Evolutionary conservation across 129 eudicot genomes (phyloP), one percentile per base, ranked within the genome.

Genomic region (Kitagawia praeruptora): DNA sequence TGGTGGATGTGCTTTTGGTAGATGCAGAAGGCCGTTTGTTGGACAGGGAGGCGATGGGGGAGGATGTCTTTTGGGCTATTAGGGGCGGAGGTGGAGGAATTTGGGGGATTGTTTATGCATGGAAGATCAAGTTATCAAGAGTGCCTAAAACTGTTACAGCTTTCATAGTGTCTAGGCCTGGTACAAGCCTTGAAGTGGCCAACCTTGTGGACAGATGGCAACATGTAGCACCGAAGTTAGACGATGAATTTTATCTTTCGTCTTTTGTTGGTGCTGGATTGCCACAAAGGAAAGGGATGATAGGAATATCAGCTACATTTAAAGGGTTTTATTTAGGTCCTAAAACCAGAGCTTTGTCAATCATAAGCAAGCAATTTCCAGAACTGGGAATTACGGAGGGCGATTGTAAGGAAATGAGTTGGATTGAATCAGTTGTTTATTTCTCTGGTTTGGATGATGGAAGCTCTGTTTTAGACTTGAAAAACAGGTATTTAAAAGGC

Each of bases 51-150:
- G 80, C 25, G 0, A 76, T 76, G 80, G 84, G 80, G 70, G 84
- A 81, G 70, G 80, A 81, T 31, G 70, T 76, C 7, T 81, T 81
- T 67, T 81, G 84, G 84, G 84, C 84, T 21, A 39, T 81, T 41
- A 63, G 80, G 14, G 84, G 84, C 18, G 84, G 80, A 3, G 80
- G 84, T 12, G 84, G 84, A 16, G 77, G 80, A 2, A 67, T 3
- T 6, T 81, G 53, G 53, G 84, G 84, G 39, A 44, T 81, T 21
- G 75, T 81, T 3, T 75, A 75, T 46, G 77, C 67, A 16, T 75
- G 84, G 84, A 81, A 76, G 46, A 51, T 81, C 38, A n/a, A 67
- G 8, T 67, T 81, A 61, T 45, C 70, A 8, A 46, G 27, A n/a
- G 84, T 81, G 11, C 84, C 84, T n/a, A 28, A 75, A 75, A 76